Conservation (phyloP, 176 grass and related monocot genomes). For the Olyra latifolia region DNA sequence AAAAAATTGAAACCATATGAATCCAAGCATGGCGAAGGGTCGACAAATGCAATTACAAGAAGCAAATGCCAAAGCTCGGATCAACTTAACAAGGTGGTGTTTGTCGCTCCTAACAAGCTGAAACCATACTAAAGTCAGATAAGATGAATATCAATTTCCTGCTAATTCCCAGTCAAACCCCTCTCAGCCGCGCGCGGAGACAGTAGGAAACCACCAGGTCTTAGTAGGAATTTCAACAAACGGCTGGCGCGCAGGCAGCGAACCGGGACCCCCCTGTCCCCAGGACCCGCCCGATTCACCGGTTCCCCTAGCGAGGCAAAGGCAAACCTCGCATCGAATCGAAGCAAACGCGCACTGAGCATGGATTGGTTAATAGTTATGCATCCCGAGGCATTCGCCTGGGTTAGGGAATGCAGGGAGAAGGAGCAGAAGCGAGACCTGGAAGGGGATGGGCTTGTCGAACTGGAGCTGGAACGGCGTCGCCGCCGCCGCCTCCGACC, state of each 20-base stretch:
- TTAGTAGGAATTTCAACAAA: slow-evolving; percentile 42
- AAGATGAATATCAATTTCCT: background rate
- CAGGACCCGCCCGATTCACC: background rate
- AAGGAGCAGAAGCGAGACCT: slow-evolving; percentile 39
- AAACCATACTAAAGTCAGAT: background rate
- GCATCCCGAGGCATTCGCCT: background rate
- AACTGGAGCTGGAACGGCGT: slow-evolving; percentile 96
- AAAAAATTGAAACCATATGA: background rate
- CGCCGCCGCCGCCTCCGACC: slow-evolving; percentile 20
- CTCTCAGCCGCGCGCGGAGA: background rate
- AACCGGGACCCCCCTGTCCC: background rate
- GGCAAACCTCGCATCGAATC: background rate
- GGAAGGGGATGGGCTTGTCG: slow-evolving; percentile 84
- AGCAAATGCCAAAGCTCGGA: background rate
- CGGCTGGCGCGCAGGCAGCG: slow-evolving; percentile 10
- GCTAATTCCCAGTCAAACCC: background rate
- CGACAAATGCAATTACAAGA: background rate
- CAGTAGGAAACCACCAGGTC: background rate
- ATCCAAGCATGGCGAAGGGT: background rate
- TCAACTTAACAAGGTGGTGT: background rate
- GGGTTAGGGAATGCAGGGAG: background rate
- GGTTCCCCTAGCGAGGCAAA: background rate
- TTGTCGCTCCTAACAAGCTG: background rate
- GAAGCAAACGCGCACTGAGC: background rate
- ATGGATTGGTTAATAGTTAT: background rate